Conservation (phyloP, 257 asterid species). For the Ligustrum vulgare region DNA sequence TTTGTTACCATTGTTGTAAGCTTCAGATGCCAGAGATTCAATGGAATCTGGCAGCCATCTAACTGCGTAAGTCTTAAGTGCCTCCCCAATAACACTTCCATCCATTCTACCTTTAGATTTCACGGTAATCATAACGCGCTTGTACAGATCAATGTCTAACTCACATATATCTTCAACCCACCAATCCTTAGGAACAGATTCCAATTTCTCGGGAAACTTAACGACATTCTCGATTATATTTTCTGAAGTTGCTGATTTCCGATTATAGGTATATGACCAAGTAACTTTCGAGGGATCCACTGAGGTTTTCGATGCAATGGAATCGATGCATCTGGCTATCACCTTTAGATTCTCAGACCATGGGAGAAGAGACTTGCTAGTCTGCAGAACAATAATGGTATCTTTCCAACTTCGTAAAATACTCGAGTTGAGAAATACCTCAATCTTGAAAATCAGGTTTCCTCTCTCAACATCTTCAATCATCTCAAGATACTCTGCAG, state of each 20-base stretch:
- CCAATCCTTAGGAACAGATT: slow-evolving; percentile 80
- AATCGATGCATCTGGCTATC: slow-evolving; percentile 74
- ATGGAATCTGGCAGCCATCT: slow-evolving; percentile 86
- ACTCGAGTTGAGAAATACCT: slow-evolving; percentile 82
- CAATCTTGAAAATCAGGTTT: slow-evolving; percentile 74
- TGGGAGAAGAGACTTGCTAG: slow-evolving; percentile 67
- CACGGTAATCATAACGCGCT: slow-evolving; percentile 69
- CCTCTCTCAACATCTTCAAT: slow-evolving; percentile 77
- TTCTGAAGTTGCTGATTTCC: slow-evolving; percentile 49
- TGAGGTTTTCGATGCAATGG: slow-evolving; percentile 85
- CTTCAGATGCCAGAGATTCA: slow-evolving; percentile 69
- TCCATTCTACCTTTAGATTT: slow-evolving; percentile 83
- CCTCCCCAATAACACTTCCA: slow-evolving; percentile 70
- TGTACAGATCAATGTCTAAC: slow-evolving; percentile 71
- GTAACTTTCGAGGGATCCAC: slow-evolving; percentile 72
- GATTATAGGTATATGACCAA: slow-evolving; percentile 83
- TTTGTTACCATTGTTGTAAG: slow-evolving; percentile 55
- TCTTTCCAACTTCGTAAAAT: slow-evolving; percentile 87
- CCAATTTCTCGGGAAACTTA: slow-evolving; percentile 41
- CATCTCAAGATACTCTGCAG: slow-evolving; percentile 92
- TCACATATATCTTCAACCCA: slow-evolving; percentile 95
- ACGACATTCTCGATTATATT: slow-evolving; percentile 41
- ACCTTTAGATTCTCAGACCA: slow-evolving; percentile 83
- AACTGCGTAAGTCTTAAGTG: slow-evolving; percentile 68
- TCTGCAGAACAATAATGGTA: slow-evolving; percentile 80